Base-by-base conservation (phyloP, 1,284 basidiomycete genomes). In the Ganoderma sinense region DNA sequence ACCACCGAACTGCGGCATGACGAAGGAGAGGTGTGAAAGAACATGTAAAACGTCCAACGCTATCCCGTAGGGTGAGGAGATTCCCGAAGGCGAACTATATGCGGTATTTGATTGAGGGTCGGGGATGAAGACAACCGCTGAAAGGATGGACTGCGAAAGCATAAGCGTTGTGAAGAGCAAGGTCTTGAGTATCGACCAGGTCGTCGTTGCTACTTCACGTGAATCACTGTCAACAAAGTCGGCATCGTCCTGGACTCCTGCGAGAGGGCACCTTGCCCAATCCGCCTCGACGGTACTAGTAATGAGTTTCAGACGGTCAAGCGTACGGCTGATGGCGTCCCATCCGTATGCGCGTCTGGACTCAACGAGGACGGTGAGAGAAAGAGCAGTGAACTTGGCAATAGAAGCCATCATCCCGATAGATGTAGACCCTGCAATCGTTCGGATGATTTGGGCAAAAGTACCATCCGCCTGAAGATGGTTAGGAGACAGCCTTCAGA, bases 1-100 rank as follows among this genome's bases (percentile, higher is more conserved):
- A 8, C 93, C 92, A 4, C 93, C 92, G 74, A 94, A 94, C 74
- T 91, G 87, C 2, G 90, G 87, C 8, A 94, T 86, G 45, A 93
- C 85, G 74, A 92, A 92, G 0, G 92, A 87, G n/a, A 93, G 81
- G 74, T 89, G 86, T 18, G 85, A 87, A 13, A 93, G 82, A 0
- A 85, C 86, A 39, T 84, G 83, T 0, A 94, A 80, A 3, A 85
- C 82, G 13, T 82, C 79, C 6, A 86, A 78, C 1, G 89, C 86
- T 14, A 92, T 80, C 6, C 82, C 74, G 2, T 85, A 82, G 11
- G 88, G 83, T 2, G 83, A 83, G 23, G 78, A 74, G 13, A 69
- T 69, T 62, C 45, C 48, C 33, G 39, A 72, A 69, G 62, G 69
- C 62, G 60, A 71, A 66, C 45, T 65, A 62, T 62, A 55, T 40